Base-by-base conservation (phyloP, 768 basidiomycete species). In the Rubroboletus pulcherrimus region DNA sequence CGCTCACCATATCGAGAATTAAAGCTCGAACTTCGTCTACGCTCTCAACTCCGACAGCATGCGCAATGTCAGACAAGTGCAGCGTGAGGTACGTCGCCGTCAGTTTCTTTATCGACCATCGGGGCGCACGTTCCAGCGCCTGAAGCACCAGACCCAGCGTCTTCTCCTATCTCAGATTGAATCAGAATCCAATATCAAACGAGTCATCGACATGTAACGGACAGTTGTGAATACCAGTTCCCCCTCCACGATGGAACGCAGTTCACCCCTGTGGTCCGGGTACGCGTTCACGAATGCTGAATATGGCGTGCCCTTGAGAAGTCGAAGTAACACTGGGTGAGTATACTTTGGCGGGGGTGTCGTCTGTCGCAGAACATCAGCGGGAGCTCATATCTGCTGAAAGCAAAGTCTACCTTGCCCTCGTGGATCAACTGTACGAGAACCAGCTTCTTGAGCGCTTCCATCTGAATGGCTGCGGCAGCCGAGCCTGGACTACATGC, bases 41-140 rank as follows among this genome's bases (percentile, higher is more conserved):
- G 24, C 63, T 77, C 5, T 79, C 74, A 19, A 76, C 68, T 3
- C 71, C 75, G 30, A 78, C 61, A 3, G 69, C 63, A 15, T 75
- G 77, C 3, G 81, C 86, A 48, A 95, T 91, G 59, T 93, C 89
- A 0, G 78, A 71, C 8, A 94, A 72, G 35, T 85, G 80, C 15
- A 93, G 81, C 0, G 89, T 91, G 39, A 92, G 77, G 63, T 93
- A 96, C 2, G 93, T 93, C 49, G 81, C 81, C 0, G 88, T 93
- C 54, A 94, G 81, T 66, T 84, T 88, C 71, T 83, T 85, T 61
- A 94, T 81, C 46, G 82, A 75, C 85, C 92, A 93, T 19, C 87
- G 78, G 0, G 90, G 87, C 0, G 89, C 85, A 15, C 83, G 82
- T 6, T 81, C 79, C 29, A 91, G 73, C 2, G 83, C 87, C 57